These are phyloP conservation scores for Trapa incisa DNA, from an alignment of 345 rosid species.

Conservation along the genomic window DNA sequence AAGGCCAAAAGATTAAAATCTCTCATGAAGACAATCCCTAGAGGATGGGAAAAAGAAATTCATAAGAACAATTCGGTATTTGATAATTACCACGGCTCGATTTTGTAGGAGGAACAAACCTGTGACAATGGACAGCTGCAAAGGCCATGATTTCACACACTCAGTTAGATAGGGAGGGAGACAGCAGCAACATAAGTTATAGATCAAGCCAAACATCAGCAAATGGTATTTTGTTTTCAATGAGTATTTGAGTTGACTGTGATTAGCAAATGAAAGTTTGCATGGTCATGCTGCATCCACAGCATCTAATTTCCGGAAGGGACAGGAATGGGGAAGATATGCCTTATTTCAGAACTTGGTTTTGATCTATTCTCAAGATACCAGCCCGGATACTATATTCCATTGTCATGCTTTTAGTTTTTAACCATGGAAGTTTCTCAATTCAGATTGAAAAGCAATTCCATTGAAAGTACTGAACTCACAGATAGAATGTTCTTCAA, in stretches of 20 bases:
- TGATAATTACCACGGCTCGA: slow-evolving; percentile 28
- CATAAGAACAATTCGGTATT: not conserved
- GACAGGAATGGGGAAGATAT: not conserved
- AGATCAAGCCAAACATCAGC: not conserved
- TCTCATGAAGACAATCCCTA: not conserved
- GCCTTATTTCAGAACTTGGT: not conserved
- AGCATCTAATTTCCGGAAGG: not conserved
- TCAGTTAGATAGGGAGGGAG: not conserved
- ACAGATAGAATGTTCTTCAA: slow-evolving; percentile 54
- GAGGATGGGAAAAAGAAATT: not conserved
- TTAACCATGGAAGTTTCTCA: not conserved
- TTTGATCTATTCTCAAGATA: not conserved
- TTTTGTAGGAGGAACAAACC: slow-evolving; percentile 39
- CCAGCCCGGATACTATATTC: not conserved
- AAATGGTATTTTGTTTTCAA: too few species aligned
- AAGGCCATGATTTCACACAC: not conserved
- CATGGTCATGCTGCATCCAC: not conserved
- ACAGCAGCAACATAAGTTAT: not conserved
- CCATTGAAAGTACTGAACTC: slow-evolving; percentile 14
- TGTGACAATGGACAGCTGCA: slow-evolving; percentile 26
- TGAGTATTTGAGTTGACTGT: too few species aligned
- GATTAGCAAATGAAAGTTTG: not conserved
- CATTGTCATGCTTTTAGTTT: not conserved
- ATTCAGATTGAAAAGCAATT: not conserved
- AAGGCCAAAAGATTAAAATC: too few species aligned